Evolutionary conservation across 2,329 filamentous ascomycete species (phyloP), one percentile per base, ranked within the genome.

Genomic region (Xylariales sp.): DNA sequence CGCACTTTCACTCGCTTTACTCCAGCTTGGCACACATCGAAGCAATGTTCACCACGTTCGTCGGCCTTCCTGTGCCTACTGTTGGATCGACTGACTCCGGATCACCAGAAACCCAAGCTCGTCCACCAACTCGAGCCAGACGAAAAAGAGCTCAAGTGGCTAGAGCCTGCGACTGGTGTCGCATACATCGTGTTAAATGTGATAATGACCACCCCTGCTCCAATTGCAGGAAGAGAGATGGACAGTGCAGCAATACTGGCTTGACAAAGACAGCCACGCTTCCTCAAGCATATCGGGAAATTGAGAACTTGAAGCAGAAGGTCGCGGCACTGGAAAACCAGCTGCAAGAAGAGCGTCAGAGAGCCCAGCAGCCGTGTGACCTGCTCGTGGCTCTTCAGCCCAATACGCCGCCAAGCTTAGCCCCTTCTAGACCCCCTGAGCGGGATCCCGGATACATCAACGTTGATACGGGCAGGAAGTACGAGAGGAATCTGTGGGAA

Each of bases 401-500:
- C 20, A n/a, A 5, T 7, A 12, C 34, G 11, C 11, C 12, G n/a
- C 19, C 5, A 14, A 24, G 11, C 12, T 10, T 37, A 9, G 19
- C 7, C 19, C 15, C 14, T 14, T 32, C 29, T 7, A 15, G 8
- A 14, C 14, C 29, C 7, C 15, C 29, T 7, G 29, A 32, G 29
- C n/a, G 5, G 10, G 37, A 31, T 15, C 24, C 5, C 15, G 8
- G 20, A n/a, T 8, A 10, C 5, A 11, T 14, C 37, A n/a, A n/a
- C n/a, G n/a, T n/a, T n/a, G n/a, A n/a, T n/a, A n/a, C n/a, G n/a
- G n/a, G n/a, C n/a, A n/a, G n/a, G n/a, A n/a, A n/a, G n/a, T n/a
- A n/a, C n/a, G n/a, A n/a, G n/a, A 57, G 51, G 42, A 59, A 52
- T 29, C 54, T 50, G 32, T 65, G 62, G 62, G 62, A 65, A 12